Evolutionary conservation across 345 rosid species (phyloP).

Genomic region (Anastatica hierochuntica): DNA sequence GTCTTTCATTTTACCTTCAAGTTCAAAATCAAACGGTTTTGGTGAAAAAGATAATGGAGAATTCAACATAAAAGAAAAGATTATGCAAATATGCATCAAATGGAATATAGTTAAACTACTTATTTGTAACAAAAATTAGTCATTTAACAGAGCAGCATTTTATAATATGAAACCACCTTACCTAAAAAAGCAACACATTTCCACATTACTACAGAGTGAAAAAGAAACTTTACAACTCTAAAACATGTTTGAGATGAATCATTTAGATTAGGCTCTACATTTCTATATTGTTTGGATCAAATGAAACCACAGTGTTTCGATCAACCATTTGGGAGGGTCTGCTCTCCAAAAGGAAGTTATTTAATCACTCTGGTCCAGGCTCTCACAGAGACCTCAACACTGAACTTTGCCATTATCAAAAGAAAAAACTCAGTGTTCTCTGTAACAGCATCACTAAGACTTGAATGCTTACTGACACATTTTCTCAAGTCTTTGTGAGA

Average conservation of each 20-base stretch:
- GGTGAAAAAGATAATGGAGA: background rate
- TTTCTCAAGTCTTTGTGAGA: background rate
- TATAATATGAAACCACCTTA: background rate
- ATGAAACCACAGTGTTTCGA: background rate
- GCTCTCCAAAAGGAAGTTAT: too few relatives aligned
- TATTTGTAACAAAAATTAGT: background rate
- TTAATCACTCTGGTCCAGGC: too few relatives aligned
- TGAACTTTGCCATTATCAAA: too few relatives aligned
- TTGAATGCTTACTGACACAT: too few relatives aligned
- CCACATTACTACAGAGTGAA: background rate
- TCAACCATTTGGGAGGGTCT: too few relatives aligned
- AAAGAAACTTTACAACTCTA: background rate
- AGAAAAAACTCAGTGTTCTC: too few relatives aligned
- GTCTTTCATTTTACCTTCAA: slow-evolving; percentile 45
- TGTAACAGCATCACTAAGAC: background rate
- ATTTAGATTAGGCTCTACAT: too few relatives aligned
- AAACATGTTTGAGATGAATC: background rate
- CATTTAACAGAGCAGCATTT: background rate
- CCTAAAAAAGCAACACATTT: background rate
- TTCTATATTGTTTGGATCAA: background rate
- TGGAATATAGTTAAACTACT: background rate
- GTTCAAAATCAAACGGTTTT: slow-evolving; percentile 3
- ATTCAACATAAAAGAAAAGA: too few relatives aligned
- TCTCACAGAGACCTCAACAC: too few relatives aligned
- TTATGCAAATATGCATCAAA: background rate